Conservation (phyloP, 2,329 filamentous ascomycete genomes). For the Penicillium sp. region DNA sequence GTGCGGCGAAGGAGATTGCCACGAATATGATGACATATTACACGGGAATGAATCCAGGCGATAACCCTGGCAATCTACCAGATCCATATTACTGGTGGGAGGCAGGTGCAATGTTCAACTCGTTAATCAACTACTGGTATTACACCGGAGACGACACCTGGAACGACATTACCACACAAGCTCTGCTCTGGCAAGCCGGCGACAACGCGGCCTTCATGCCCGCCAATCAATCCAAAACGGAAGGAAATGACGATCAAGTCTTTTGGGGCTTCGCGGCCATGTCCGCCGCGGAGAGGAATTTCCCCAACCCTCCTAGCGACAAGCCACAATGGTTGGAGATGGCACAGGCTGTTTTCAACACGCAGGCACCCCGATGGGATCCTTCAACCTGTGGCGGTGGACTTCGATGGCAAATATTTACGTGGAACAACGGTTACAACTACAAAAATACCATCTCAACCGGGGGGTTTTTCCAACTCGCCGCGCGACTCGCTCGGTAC, state of each 20-base stretch:
- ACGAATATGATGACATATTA: constrained; percentile 50
- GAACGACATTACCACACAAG: constrained; percentile 35
- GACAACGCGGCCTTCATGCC: constrained; percentile 37
- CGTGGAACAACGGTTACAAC: constrained; percentile 29
- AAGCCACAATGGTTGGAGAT: constrained; percentile 71
- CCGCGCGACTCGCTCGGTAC: constrained; percentile 26
- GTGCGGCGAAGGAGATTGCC: constrained; percentile 41
- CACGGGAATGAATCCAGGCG: constrained; percentile 42
- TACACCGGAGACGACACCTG: constrained; percentile 39
- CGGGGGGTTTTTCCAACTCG: constrained; percentile 29
- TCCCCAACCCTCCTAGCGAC: constrained; percentile 42
- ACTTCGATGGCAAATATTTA: constrained; percentile 42
- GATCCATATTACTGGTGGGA: constrained; percentile 46
- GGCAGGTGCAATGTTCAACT: constrained; percentile 39
- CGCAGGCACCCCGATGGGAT: constrained; percentile 68
- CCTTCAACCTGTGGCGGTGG: constrained; percentile 61
- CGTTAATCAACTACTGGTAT: constrained; percentile 40
- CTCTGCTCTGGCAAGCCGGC: constrained; percentile 35
- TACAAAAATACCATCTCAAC: constrained; percentile 34
- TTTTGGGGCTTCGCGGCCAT: constrained; percentile 55
- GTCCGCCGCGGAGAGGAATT: constrained; percentile 48
- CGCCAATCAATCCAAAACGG: constrained; percentile 36
- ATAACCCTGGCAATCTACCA: constrained; percentile 47
- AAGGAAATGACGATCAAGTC: constrained; percentile 54
- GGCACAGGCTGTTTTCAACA: constrained; percentile 73